A percentile compares a stretch with the other conserved stretches of the same genome.
These are phyloP conservation scores for Fusarium hainanense DNA, from an alignment of 2,329 filamentous ascomycete species.

Conservation along the genomic window DNA sequence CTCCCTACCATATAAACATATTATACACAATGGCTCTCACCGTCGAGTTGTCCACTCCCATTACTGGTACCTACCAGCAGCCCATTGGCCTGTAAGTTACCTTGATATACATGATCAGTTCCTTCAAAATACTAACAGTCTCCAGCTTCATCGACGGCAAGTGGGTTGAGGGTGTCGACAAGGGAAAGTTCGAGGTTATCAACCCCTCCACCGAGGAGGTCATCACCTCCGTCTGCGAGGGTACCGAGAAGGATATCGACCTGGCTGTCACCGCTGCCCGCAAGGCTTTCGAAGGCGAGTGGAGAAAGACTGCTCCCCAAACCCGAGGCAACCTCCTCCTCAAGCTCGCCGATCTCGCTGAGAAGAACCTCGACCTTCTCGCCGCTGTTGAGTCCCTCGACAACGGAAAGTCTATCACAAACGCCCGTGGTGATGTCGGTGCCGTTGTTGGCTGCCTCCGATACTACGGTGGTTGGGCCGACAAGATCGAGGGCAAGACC, in stretches of 20 bases:
- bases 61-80: conserved; percentile 69
- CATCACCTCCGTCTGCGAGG: conserved; percentile 85
- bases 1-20: conserved; percentile 19
- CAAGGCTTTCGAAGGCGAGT: conserved; percentile 82
- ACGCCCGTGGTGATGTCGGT: conserved; percentile 80
- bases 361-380: conserved; percentile 81
- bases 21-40: conserved; percentile 53
- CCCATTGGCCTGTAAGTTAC: conserved; percentile 69
- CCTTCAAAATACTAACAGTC: conserved; percentile 34
- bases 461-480: conserved; percentile 84
- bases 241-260: conserved; percentile 86
- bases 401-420: conserved; percentile 83
- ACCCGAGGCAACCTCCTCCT: conserved; percentile 75
- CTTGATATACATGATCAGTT: not conserved
- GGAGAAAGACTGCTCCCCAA: conserved; percentile 75
- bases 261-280: conserved; percentile 86
- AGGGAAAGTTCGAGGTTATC: conserved; percentile 91
- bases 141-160: conserved; percentile 91
- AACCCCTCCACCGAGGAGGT: conserved; percentile 88
- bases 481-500: conserved; percentile 91
- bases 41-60: conserved; percentile 74
- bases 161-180: conserved; percentile 81
- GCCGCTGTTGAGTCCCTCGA: conserved; percentile 88
- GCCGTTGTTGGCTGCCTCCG: conserved; percentile 77
- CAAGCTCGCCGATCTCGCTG: conserved; percentile 83